phyloP scores from a whole-genome alignment of 2,329 filamentous ascomycete species.

The Hypomyces rosellus region DNA sequence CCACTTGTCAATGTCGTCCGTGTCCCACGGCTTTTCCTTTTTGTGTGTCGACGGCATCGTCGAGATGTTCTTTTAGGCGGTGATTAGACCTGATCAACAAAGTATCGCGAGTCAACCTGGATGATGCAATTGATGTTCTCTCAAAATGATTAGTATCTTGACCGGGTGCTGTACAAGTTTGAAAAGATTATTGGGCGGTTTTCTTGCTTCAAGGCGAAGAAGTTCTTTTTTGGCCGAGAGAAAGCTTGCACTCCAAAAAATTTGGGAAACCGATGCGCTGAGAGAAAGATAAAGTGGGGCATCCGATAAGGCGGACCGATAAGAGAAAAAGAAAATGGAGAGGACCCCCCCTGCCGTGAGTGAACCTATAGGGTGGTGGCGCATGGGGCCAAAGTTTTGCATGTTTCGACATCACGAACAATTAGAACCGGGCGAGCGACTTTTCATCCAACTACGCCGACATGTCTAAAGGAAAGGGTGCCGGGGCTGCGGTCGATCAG shows the following conservation, averaged over 20 bases:
- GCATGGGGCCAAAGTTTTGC: constrained; percentile 17
- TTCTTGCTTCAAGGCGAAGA: no score
- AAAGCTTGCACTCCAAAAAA: constrained; percentile 14
- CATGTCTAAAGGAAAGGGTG: constrained; percentile 48
- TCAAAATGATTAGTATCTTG: no score
- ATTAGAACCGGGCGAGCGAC: neutral
- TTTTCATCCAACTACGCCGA: constrained; percentile 8
- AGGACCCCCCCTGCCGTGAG: constrained; percentile 2
- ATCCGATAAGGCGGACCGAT: constrained; percentile 3
- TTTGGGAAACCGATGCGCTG: constrained; percentile 15
- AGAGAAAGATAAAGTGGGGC: constrained; percentile 14
- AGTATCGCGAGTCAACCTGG: no score
- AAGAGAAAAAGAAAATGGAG: neutral
- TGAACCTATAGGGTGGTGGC: constrained; percentile 17
- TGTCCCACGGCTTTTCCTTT: constrained; percentile 89
- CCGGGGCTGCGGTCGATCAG: constrained; percentile 48
- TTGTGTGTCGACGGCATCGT: constrained; percentile 84
- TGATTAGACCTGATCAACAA: no score
- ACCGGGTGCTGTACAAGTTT: no score
- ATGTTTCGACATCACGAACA: constrained; percentile 9
- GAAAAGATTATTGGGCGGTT: no score
- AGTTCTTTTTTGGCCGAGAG: neutral
- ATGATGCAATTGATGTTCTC: no score
- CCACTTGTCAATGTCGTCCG: constrained; percentile 96
- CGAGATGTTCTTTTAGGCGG: neutral